phyloP scores from a whole-genome alignment of 495 filamentous ascomycete genomes.

The Massariosphaeria phaeospora region DNA sequence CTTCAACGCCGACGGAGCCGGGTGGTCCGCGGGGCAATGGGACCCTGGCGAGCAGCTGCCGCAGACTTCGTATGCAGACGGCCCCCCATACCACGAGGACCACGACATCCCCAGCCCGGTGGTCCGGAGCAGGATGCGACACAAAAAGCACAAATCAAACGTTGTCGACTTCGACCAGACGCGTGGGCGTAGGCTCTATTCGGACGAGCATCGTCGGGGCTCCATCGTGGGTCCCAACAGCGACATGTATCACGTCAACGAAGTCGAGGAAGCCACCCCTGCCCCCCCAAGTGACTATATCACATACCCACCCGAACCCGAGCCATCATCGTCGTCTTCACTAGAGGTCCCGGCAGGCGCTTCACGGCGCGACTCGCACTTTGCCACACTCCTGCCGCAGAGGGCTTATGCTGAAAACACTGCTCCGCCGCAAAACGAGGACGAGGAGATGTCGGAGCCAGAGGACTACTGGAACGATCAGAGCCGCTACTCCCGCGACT shows the following conservation, averaged over 20 bases:
- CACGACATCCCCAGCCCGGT: constrained; percentile 92
- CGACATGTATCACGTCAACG: constrained; percentile 74
- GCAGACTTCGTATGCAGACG: constrained; percentile 81
- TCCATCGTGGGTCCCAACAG: constrained; percentile 62
- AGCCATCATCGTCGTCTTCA: constrained; percentile 36
- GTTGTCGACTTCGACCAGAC: constrained; percentile 45
- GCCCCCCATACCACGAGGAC: constrained; percentile 95
- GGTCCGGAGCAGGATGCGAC: constrained; percentile 59
- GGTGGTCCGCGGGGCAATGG: constrained; percentile 51
- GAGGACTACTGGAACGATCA: constrained; percentile 53
- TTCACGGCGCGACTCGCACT: constrained; percentile 45
- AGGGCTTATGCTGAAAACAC: constrained; percentile 53
- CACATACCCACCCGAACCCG: constrained; percentile 58
- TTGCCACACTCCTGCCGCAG: constrained; percentile 45
- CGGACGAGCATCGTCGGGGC: constrained; percentile 48
- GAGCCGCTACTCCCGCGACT: constrained; percentile 77
- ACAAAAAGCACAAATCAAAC: constrained; percentile 79
- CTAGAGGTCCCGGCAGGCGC: constrained; percentile 48
- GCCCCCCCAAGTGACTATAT: constrained; percentile 76
- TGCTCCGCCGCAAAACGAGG: constrained; percentile 37
- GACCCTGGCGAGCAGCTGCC: constrained; percentile 59
- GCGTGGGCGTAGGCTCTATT: constrained; percentile 43
- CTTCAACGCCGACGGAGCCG: constrained; percentile 50
- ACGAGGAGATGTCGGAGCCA: constrained; percentile 34
- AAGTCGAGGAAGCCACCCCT: constrained; percentile 57